A percentile compares a stretch with the other conserved stretches of the same genome.
Conservation (phyloP, 2,329 filamentous ascomycete genomes). For the Talaromyces marneffei region DNA sequence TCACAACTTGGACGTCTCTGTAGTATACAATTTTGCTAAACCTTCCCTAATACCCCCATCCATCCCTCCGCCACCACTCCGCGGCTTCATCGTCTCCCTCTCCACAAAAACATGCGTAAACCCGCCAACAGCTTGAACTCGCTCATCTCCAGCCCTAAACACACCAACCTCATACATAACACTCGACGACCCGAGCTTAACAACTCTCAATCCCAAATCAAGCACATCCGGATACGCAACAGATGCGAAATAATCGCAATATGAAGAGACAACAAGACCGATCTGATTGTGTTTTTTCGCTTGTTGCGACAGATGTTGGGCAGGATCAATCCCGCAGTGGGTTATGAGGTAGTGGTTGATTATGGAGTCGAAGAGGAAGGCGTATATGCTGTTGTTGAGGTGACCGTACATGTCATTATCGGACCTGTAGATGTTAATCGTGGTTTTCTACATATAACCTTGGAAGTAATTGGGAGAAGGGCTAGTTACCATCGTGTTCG, state of each 20-base stretch:
- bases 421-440: constrained; percentile 51
- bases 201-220: constrained; percentile 75
- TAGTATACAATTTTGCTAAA: constrained; percentile 51
- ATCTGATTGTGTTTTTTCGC: constrained; percentile 53
- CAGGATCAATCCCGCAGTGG: constrained; percentile 65
- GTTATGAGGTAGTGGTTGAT: constrained; percentile 84
- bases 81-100: constrained; percentile 63
- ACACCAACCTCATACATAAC: constrained; percentile 86
- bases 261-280: constrained; percentile 76
- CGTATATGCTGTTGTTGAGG: constrained; percentile 86
- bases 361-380: constrained; percentile 80
- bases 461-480: neutral
- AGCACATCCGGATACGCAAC: constrained; percentile 76
- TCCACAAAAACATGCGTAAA: constrained; percentile 89
- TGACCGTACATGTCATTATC: constrained; percentile 96
- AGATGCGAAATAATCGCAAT: constrained; percentile 78
- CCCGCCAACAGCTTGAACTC: constrained; percentile 76
- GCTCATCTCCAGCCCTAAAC: constrained; percentile 67
- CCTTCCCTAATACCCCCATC: constrained; percentile 42
- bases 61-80: constrained; percentile 51
- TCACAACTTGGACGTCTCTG: constrained; percentile 25
- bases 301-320: neutral
- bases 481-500: constrained; percentile 72
- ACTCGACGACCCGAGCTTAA: constrained; percentile 76
- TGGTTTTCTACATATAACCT: neutral